Base-by-base conservation (phyloP, 345 rosid species). In the Odontarrhena argentea region DNA sequence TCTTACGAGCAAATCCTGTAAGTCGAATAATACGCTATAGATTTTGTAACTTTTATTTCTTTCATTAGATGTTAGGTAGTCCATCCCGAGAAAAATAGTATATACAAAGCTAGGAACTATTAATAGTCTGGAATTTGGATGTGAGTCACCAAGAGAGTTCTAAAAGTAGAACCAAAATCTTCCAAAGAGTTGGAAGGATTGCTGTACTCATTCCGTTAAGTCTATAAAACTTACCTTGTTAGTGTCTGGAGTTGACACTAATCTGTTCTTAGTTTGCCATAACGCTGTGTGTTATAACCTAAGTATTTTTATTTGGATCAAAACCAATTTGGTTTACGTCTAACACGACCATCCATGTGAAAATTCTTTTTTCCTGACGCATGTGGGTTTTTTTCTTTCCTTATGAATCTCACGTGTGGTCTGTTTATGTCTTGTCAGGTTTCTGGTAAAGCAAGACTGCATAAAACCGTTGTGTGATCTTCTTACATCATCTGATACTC, bases 1-100 rank as follows among this genome's bases (percentile, higher is more conserved):
- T 68, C 81, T 51, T 78, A 74, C 75, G 81, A 74, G 32, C 88
- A 84, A 64, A 82, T 82, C 81, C 36, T 76, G 88, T 84, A 78
- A 26, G 70, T 56, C 12, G 42, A 44, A 47, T 4, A 9, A 22
- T 40, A 25, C 56, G 1, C 37, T 42, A 48, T 22, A 18, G 22
- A 44, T 26, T 12, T 59, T 22, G 60, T 65, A 44, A 25, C 47
- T 36, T 37, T 18, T 54, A 14, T 1, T 41, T 36, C 56, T 54
- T 18, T 37, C 25, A 14, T 40, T 24, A 37, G 71, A 36, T 44
- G n/a, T 36, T 37, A 12, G 25, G 40, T n/a, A 56, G 7, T 38
- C 30, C 48, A 67, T 67, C 36, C 18, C 10, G 46, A 45, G 45
- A 54, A 40, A 54, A 32, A 15, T 14, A 22, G 42, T 66, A 18